Base-by-base conservation (phyloP, 208 protist genomes). In the Trypanosoma theileri region DNA sequence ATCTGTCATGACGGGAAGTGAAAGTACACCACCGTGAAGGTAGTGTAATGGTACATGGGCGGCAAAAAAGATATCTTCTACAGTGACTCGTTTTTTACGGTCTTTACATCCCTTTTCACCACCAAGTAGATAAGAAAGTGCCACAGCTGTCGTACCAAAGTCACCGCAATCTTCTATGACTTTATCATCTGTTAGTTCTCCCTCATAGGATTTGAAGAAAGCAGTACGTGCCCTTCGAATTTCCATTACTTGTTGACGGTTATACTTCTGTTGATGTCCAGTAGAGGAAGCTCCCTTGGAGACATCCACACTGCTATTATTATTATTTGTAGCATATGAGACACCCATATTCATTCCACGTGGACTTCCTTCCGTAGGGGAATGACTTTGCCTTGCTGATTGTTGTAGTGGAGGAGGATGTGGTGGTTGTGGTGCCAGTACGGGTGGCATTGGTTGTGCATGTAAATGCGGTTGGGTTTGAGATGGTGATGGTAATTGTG, bases 11-110 rank as follows among this genome's bases (percentile, higher is more conserved):
- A 90, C 82, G 35, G 87, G 78, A 11, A 96, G 66, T 16, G 82
- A 75, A 14, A 86, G 84, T 9, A 83, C 77, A 54, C 86, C 85
- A 41, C 80, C 82, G 73, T 94, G 81, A 31, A 94, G 78, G 67
- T 89, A 86, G 75, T 94, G 86, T 14, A 96, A 80, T 12, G 91
- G 91, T 21, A 91, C 79, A 71, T 96, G 91, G n/a, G 86, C 84
- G 6, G 88, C 83, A 60, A 96, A 96, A 77, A 96, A 96, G 66
- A 96, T 91, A 74, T 96, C 91, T 67, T 96, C 88, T 24, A 96
- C 75, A 1, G 87, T 94, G 24, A 96, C 91, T 52, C 87, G 84
- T 48, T 83, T 78, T 19, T 86, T 80, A 35, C 88, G 82, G 62
- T 96, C 87, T 22, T 76, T 80, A 71, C 82, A 88, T 28, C 87